Base-by-base conservation (phyloP, 257 asterid species). In the Lantana camara region DNA sequence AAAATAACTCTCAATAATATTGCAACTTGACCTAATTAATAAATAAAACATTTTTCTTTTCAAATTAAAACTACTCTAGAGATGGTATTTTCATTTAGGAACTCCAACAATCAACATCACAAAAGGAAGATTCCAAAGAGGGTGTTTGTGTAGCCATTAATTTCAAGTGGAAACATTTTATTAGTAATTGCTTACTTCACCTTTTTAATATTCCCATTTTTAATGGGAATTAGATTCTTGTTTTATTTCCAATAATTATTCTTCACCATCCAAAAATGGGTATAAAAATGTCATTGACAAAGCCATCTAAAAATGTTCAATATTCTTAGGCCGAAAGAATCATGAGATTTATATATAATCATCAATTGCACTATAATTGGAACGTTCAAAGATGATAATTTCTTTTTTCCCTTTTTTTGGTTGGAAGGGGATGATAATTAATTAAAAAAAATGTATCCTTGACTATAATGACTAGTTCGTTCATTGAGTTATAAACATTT, bases 221-320 rank as follows among this genome's bases (percentile, higher is more conserved):
- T 30, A 74, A 72, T 81, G 73, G 72, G 87, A 79, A 79, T 73
- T 81, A 0, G 83, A 81, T 76, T 82, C 15, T 54, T 27, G 45
- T 53, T 54, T 55, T 30, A 17, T 42, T 27, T 2, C 46, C 32
- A 24, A 10, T 41, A 10, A 22, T n/a, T 52, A 27, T 52, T 9
- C 40, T 21, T 50, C 24, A 30, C 14, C 37, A 34, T 45, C 16
- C 45, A n/a, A 14, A 4, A 13, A 34, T 15, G 13, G 29, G 32
- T n/a, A n/a, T n/a, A n/a, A 40, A 53, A 69, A 58, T 47, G 67
- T 5, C 24, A 61, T 24, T 47, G 63, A 34, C 46, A 60, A 51
- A 19, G 46, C 16, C 41, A 37, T 50, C 27, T 24, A 30, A 55
- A n/a, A n/a, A n/a, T n/a, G 22, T 65, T 1, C 5, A 41, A 14